A percentile compares a stretch with the other conserved stretches of the same genome.
Conservation (phyloP, 768 basidiomycete genomes). For the Trametes cinnabarina region DNA sequence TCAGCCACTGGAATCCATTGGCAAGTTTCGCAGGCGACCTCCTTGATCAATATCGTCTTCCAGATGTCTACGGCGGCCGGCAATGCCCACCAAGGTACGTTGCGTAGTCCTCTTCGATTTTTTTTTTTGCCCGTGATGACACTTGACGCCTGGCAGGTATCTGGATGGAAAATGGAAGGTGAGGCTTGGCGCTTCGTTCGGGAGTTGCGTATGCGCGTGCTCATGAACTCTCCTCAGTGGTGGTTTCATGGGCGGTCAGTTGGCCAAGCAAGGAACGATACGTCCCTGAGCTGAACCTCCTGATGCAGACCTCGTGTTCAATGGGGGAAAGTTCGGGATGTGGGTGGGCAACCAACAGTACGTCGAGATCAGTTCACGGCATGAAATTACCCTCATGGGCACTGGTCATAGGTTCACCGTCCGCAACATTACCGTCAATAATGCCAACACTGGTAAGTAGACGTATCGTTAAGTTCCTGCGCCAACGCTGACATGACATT, state of each 20-base stretch:
- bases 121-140: neutral
- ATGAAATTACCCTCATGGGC: neutral
- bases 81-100: slow-evolving; percentile 64
- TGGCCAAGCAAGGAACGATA: neutral
- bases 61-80: slow-evolving; percentile 62
- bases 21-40: slow-evolving; percentile 81
- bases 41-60: slow-evolving; percentile 68
- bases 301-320: slow-evolving; percentile 41
- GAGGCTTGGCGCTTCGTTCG: neutral
- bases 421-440: slow-evolving; percentile 56
- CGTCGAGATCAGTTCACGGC: slow-evolving; percentile 14
- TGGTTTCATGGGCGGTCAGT: slow-evolving; percentile 56
- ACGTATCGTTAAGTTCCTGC: neutral
- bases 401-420: slow-evolving; percentile 50
- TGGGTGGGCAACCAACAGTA: slow-evolving; percentile 77
- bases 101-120: neutral
- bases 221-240: slow-evolving; percentile 31
- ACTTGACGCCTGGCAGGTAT: too few species aligned
- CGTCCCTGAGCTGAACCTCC: neutral
- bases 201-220: neutral
- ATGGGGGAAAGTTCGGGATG: slow-evolving; percentile 39
- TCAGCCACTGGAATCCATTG: slow-evolving; percentile 71
- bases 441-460: slow-evolving; percentile 41
- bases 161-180: slow-evolving; percentile 73
- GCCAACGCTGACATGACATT: neutral